These are phyloP conservation scores for Xylaria sp. DNA, from an alignment of 2,329 filamentous ascomycete genomes.

Conservation along the genomic window DNA sequence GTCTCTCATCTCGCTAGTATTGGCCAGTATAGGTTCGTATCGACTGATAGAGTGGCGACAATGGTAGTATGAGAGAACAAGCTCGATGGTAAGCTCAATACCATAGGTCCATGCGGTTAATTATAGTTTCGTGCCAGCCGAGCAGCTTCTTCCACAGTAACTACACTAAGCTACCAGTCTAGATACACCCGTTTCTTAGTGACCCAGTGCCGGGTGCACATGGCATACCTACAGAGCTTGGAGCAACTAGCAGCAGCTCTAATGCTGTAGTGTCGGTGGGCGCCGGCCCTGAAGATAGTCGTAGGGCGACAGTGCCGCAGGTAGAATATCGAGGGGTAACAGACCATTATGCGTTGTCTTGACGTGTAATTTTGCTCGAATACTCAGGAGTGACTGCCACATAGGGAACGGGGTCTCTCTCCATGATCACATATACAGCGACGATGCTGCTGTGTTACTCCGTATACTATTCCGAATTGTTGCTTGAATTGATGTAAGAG, in stretches of 20 bases:
- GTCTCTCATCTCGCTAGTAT: conserved; percentile 7
- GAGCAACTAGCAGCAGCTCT: conserved; percentile 30
- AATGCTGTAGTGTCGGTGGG: conserved; percentile 34
- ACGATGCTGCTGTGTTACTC: background rate
- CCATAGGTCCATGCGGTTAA: conserved; percentile 51
- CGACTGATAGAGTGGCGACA: conserved; percentile 1
- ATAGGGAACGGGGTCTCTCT: background rate
- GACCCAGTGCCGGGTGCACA: conserved; percentile 28
- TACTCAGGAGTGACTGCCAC: background rate
- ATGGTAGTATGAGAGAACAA: conserved; percentile 39
- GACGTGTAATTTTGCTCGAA: background rate
- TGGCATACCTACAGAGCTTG: conserved; percentile 13
- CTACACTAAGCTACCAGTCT: conserved; percentile 4
- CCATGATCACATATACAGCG: background rate
- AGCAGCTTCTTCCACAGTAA: conserved; percentile 47
- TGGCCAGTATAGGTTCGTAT: background rate
- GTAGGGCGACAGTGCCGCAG: background rate
- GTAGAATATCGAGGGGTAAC: background rate
- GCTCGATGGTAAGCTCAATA: conserved; percentile 47
- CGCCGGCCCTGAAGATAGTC: conserved; percentile 28
- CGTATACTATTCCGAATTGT: background rate
- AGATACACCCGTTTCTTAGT: conserved; percentile 30
- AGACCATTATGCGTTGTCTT: background rate
- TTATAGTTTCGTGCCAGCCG: conserved; percentile 56
- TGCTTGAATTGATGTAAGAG: background rate